Percentiles rank a stretch among this genome's conserved stretches.
Evolutionary conservation across 78 protist species (phyloP).

Genomic region (Speleostelium caveatum): DNA sequence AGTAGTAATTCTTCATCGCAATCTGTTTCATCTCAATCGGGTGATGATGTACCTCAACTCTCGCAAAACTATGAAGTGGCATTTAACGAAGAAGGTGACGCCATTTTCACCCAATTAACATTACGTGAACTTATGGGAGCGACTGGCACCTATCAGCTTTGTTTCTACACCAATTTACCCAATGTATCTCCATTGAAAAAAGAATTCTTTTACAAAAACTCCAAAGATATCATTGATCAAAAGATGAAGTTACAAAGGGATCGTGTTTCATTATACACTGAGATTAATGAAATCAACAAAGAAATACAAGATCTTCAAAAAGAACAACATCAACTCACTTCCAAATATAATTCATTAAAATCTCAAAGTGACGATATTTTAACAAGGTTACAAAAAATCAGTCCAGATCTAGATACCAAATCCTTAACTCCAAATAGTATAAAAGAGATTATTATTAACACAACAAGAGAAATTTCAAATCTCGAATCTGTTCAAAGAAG

Average conservation of each 20-base stretch:
- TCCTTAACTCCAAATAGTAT: conserved; percentile 10
- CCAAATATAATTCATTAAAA: not conserved
- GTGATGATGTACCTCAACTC: not conserved
- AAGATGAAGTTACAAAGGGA: conserved; percentile 26
- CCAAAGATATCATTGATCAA: conserved; percentile 32
- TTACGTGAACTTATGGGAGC: conserved; percentile 17
- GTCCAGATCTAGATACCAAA: not conserved
- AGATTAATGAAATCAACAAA: conserved; percentile 8
- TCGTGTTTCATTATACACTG: conserved; percentile 20
- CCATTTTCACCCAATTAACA: conserved; percentile 5
- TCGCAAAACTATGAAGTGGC: not conserved
- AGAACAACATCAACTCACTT: not conserved
- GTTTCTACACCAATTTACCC: not conserved
- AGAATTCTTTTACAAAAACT: conserved; percentile 38
- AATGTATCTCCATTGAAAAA: not conserved
- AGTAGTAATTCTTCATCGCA: not conserved
- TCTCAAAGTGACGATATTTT: conserved; percentile 5
- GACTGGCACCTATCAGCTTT: conserved; percentile 6
- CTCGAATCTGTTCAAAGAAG: not conserved
- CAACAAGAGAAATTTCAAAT: not conserved
- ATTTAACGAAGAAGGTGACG: conserved; percentile 23
- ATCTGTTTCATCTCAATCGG: no score
- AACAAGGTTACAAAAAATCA: not conserved
- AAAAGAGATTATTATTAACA: not conserved
- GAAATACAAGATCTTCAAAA: not conserved